Evolutionary conservation across 345 rosid genomes (phyloP).

Genomic region (Eucalyptus regnans): DNA sequence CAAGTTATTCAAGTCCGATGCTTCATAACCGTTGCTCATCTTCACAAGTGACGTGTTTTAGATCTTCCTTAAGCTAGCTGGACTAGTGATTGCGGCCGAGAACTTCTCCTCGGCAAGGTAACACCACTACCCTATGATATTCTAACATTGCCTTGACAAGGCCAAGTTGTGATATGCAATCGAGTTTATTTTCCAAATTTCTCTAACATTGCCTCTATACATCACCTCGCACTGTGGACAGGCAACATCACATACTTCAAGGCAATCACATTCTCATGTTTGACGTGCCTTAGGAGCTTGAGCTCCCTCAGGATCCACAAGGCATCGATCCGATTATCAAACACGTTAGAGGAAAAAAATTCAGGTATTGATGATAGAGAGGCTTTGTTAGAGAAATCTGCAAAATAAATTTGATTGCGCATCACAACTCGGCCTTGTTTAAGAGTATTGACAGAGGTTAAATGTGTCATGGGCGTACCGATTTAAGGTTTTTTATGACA

Average conservation of each 20-base stretch:
- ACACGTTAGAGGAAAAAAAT: conserved; percentile 18
- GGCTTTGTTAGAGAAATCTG: background rate
- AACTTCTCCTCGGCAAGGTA: background rate
- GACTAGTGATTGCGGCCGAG: background rate
- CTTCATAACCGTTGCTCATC: background rate
- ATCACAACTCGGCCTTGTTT: background rate
- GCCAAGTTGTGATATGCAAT: background rate
- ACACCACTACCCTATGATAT: background rate
- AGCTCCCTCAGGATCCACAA: conserved; percentile 62
- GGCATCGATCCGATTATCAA: conserved; percentile 46
- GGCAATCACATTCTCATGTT: background rate
- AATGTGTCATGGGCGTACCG: background rate
- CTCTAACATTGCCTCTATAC: background rate
- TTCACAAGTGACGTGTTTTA: background rate
- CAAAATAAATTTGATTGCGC: background rate
- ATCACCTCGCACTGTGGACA: background rate
- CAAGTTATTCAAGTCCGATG: background rate
- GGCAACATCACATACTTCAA: background rate
- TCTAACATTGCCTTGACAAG: background rate
- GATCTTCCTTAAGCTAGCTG: background rate
- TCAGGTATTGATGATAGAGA: background rate
- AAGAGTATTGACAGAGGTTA: background rate
- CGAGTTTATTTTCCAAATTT: background rate
- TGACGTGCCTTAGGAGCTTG: conserved; percentile 63
- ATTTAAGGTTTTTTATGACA: background rate